Percentiles rank a stretch among this genome's conserved stretches.
These are phyloP conservation scores for Acanthamoeba lugdunensis DNA, from an alignment of 208 protist species.

Conservation along the genomic window DNA sequence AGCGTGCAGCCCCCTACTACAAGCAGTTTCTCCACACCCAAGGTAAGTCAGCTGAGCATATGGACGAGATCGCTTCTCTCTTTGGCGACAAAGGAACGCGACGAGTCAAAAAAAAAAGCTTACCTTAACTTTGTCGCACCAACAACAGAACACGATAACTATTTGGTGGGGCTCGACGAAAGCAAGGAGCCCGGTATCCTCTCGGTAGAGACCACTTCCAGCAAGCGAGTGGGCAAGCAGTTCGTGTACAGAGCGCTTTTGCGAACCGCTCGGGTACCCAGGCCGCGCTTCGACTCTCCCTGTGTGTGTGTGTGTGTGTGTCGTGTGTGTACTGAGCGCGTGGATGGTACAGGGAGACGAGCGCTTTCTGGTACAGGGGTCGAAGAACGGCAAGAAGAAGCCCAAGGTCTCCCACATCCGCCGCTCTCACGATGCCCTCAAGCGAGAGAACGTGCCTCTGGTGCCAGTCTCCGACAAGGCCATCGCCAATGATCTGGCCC, in stretches of 20 bases:
- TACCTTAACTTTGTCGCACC: too few relatives aligned
- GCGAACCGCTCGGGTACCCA: not conserved
- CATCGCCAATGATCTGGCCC: not conserved
- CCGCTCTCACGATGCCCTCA: not conserved
- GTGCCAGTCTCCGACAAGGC: not conserved
- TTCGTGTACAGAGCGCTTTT: conserved; percentile 27
- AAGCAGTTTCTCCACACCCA: not conserved
- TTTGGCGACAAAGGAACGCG: not conserved
- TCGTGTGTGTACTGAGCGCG: not conserved
- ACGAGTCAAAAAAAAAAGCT: not conserved
- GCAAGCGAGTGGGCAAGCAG: not conserved
- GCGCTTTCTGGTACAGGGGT: conserved; percentile 4
- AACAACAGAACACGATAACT: not conserved
- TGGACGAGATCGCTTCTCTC: not conserved
- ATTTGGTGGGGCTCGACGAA: not conserved
- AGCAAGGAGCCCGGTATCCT: conserved; percentile 28
- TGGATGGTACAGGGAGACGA: conserved; percentile 1
- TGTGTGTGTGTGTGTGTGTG: too few relatives aligned
- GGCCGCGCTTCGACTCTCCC: not conserved
- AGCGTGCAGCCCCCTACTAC: conserved; percentile 5
- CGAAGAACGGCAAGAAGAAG: conserved; percentile 1
- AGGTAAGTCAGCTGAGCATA: not conserved
- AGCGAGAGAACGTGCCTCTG: not conserved
- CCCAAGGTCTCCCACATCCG: conserved; percentile 25
- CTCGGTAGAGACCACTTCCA: not conserved